Percentiles rank a stretch among this genome's conserved stretches.
These are phyloP conservation scores for Bryoerythrophyllum caledonicum DNA, from an alignment of 225 moss, liverwort and hornwort species.

Conservation along the genomic window DNA sequence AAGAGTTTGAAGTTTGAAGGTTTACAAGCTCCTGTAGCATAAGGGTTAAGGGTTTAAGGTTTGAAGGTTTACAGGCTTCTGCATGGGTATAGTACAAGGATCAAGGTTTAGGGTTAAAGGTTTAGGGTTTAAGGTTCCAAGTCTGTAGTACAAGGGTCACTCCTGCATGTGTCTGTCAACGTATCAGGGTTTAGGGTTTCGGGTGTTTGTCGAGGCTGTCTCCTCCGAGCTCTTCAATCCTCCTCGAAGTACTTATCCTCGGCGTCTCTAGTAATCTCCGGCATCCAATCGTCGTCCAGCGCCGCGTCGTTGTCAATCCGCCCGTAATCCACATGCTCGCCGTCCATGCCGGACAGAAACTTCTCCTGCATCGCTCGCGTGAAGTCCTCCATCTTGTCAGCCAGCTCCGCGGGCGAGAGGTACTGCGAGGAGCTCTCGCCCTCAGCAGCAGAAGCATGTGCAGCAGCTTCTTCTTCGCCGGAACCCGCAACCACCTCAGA, in stretches of 20 bases:
- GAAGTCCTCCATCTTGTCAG: constrained; percentile 63
- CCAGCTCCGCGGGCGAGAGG: constrained; percentile 40
- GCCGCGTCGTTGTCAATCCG: constrained; percentile 55
- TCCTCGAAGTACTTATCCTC: constrained; percentile 70
- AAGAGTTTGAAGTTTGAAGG: too few relatives aligned
- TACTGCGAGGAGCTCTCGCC: constrained; percentile 15
- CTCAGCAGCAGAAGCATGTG: constrained; percentile 24
- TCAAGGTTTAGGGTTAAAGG: too few relatives aligned
- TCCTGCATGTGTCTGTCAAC: constrained; percentile 10
- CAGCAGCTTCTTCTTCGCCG: constrained; percentile 11
- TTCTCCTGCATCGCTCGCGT: constrained; percentile 71
- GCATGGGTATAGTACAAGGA: too few relatives aligned
- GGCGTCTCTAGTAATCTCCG: constrained; percentile 66
- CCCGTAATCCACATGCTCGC: constrained; percentile 60
- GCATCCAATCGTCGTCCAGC: constrained; percentile 72
- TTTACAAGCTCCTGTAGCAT: too few relatives aligned
- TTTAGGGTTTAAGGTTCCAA: not conserved
- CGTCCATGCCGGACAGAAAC: constrained; percentile 60
- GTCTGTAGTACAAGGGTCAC: not conserved
- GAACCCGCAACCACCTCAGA: constrained; percentile 1
- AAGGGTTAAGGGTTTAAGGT: too few relatives aligned
- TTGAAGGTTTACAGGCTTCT: too few relatives aligned
- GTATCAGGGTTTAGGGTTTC: not conserved
- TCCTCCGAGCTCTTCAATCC: constrained; percentile 25
- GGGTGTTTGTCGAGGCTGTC: too few relatives aligned